Evolutionary conservation across 2,329 filamentous ascomycete species (phyloP).

Genomic region (Verticillium alfalfae): DNA sequence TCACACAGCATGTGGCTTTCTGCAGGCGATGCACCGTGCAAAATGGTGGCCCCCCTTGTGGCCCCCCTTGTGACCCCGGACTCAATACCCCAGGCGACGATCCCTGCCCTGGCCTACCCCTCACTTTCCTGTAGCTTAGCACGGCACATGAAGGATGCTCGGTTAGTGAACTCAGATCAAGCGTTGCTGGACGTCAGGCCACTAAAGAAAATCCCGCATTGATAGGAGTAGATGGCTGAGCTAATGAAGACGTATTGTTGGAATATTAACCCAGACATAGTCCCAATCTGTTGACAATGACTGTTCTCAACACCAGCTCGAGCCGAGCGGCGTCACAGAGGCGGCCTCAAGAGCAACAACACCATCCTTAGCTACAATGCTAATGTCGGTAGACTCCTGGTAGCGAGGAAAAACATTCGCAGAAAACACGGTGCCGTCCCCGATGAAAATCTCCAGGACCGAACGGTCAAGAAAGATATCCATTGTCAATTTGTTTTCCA

Average conservation of each 20-base stretch:
- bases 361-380: constrained; percentile 7
- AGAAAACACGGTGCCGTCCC: constrained; percentile 20
- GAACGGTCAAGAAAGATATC: constrained; percentile 22
- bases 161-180: neutral
- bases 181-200: neutral
- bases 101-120: neutral
- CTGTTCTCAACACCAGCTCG: constrained; percentile 10
- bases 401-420: constrained; percentile 18
- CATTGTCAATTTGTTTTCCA: constrained; percentile 15
- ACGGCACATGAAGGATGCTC: neutral
- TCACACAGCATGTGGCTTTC: neutral
- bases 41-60: neutral
- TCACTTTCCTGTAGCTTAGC: neutral
- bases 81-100: neutral
- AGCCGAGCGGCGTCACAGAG: constrained; percentile 11
- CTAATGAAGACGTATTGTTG: neutral
- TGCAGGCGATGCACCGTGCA: neutral
- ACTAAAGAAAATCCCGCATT: neutral
- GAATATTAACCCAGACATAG: too few species aligned
- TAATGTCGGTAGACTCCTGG: constrained; percentile 18
- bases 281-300: too few species aligned
- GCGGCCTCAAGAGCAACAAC: constrained; percentile 4
- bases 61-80: neutral
- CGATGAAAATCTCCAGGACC: constrained; percentile 19
- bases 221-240: neutral